Evolutionary conservation across 2,329 filamentous ascomycete species (phyloP), one percentile per base, ranked within the genome.

Genomic region (Colletotrichum endophyticum): DNA sequence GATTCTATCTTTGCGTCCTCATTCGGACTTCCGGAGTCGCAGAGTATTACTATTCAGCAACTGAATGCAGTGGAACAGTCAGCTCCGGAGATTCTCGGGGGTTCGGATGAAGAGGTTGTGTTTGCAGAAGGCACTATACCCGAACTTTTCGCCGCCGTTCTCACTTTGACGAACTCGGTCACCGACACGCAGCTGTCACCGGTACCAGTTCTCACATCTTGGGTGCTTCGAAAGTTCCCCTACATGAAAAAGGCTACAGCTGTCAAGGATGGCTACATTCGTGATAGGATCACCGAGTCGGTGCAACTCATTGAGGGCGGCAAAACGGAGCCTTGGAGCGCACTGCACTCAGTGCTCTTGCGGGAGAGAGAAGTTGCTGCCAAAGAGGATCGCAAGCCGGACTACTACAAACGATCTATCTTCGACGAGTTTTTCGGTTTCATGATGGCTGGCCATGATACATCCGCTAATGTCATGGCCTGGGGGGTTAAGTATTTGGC

Each of bases 331-430:
- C 78, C 81, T 15, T 78, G 72, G 19, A 84, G 79, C 39, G 84
- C 84, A 11, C 70, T 85, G 3, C 82, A 85, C 72, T 80, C 81
- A 0, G 81, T 85, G 8, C 72, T 85, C 11, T 72, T 82, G 9
- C 80, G 83, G 36, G 85, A 86, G 78, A 78, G 71, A n/a, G 77
- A 80, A 5, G 56, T 82, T 16, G 80, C 82, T 2, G 71, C 59
- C 4, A 82, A 82, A 73, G 44, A 68, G 44, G 22, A 2, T 12
- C 30, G 66, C 27, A 5, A 57, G 49, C 49, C 66, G 7, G 66
- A 68, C 7, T 68, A 68, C 28, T 57, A 34, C 49, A 36, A 68
- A 32, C 66, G 66, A 4, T 34, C 27, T 4, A 68, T 68, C 28
- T 68, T 57, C 13, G 30, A 68, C 22, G 49, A 68, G 1, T 57